Evolutionary conservation across 495 filamentous ascomycete genomes (phyloP), one percentile per base, ranked within the genome.

Genomic region (Neurospora sp.): DNA sequence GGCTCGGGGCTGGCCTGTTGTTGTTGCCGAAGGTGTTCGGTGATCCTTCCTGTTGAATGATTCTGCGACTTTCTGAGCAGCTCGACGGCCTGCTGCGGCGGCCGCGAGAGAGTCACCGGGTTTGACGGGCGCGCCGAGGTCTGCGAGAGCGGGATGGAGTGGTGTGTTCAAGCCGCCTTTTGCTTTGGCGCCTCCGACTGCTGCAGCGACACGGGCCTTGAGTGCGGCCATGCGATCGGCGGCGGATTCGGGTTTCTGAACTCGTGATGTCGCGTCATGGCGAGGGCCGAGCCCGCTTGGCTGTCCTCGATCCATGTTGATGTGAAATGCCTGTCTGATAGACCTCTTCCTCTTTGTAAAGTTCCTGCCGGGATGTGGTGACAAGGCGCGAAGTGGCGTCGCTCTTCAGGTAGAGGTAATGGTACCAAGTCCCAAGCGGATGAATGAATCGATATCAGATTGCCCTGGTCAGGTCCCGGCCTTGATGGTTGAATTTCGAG

Each of bases 111-210:
- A 73, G 40, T 73, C 73, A 3, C 83, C 82, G 8, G 91, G 86
- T 71, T 89, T 90, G 69, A 72, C 37, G 72, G 86, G 87, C 71
- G 90, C 86, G 22, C 86, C 86, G 35, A 89, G 84, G 78, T 97
- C 94, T 65, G 91, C 90, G 70, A 98, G 87, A 38, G 93, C 92
- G 22, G 95, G 95, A 78, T 98, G 95, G 70, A 98, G 87, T 69
- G 93, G 94, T 27, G 96, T 92, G 77, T 94, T 94, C 40, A 98
- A 82, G 38, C 95, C 95, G 73, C 95, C 92, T 79, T 84, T 83
- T 74, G 86, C 83, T 79, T 88, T 88, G 81, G 83, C 81, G 12
- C 80, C 85, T 61, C 86, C 86, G 20, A 93, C 90, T 68, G 92
- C 90, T 65, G 92, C 91, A 45, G 91, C 91, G 12, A 96, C 90